These are phyloP conservation scores for Camellia japonica DNA, from an alignment of 148 eudicot genomes.

Conservation along the genomic window DNA sequence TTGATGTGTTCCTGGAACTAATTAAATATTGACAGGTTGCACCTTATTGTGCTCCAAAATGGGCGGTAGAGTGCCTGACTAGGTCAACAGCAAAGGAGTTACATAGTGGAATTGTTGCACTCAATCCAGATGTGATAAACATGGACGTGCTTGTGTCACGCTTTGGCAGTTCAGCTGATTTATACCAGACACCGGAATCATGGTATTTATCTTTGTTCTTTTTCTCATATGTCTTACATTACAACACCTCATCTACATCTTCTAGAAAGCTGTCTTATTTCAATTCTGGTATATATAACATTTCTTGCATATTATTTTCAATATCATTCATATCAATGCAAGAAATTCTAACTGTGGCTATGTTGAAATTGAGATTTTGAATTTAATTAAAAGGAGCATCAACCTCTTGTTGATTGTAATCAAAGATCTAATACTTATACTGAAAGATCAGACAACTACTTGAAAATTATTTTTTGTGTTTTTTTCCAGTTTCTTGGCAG, in stretches of 20 bases:
- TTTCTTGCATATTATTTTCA: background rate
- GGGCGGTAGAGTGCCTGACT: slow-evolving; percentile 92
- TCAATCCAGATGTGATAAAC: slow-evolving; percentile 77
- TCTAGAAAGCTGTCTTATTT: background rate
- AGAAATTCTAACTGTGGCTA: background rate
- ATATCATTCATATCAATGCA: background rate
- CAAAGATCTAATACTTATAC: background rate
- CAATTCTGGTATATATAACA: background rate
- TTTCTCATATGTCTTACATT: background rate
- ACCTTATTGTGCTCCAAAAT: slow-evolving; percentile 98
- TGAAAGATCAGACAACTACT: background rate
- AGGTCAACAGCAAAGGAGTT: slow-evolving; percentile 88
- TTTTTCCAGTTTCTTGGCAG: no score
- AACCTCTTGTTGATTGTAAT: background rate
- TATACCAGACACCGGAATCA: slow-evolving; percentile 73
- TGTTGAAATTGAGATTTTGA: background rate
- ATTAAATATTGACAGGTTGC: slow-evolving; percentile 57
- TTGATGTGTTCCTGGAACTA: slow-evolving; percentile 8
- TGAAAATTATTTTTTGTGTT: background rate
- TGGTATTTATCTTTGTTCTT: slow-evolving; percentile 44
- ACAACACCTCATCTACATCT: background rate
- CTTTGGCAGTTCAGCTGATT: slow-evolving; percentile 79
- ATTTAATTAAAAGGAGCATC: background rate
- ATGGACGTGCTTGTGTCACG: slow-evolving; percentile 94
- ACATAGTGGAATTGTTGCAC: slow-evolving; percentile 71